phyloP scores from a whole-genome alignment of 1,139 yeast genomes.

The Geotrichum candidum region DNA sequence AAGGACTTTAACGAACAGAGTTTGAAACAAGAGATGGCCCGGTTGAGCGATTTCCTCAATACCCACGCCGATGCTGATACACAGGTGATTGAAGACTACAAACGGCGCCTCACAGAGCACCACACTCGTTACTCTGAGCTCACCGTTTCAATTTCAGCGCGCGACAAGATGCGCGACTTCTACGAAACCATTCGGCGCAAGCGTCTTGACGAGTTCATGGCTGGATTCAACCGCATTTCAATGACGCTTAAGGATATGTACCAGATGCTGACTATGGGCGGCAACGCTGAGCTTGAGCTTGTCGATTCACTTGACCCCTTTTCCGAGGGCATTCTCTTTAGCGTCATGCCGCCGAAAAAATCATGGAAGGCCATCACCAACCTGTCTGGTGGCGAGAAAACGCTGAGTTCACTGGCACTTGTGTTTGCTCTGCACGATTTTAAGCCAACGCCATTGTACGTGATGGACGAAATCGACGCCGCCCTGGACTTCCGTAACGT shows the following conservation, averaged over 20 bases:
- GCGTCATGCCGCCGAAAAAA: constrained; percentile 99
- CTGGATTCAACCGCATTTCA: constrained; percentile 82
- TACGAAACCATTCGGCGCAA: neutral
- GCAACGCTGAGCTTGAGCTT: constrained; percentile 93
- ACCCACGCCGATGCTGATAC: constrained; percentile 62
- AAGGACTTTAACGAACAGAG: constrained; percentile 45
- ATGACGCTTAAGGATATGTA: constrained; percentile 92
- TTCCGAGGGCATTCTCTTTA: constrained; percentile 90
- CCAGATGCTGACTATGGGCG: constrained; percentile 98
- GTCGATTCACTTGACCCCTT: constrained; percentile 98
- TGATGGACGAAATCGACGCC: constrained; percentile 99
- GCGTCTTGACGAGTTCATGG: constrained; percentile 67
- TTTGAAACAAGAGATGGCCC: constrained; percentile 49
- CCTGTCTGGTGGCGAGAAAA: constrained; percentile 96
- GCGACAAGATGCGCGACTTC: constrained; percentile 50
- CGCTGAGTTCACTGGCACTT: constrained; percentile 87
- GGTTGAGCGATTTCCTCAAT: constrained; percentile 52
- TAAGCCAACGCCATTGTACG: constrained; percentile 95
- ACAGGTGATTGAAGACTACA: constrained; percentile 73
- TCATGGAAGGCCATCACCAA: constrained; percentile 95
- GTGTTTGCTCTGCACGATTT: constrained; percentile 95
- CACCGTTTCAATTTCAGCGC: constrained; percentile 56
- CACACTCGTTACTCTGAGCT: constrained; percentile 57
- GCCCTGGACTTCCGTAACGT: constrained; percentile 96
- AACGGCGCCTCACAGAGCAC: constrained; percentile 59